Conservation (phyloP, 768 basidiomycete genomes). For the Mycena vulgaris region DNA sequence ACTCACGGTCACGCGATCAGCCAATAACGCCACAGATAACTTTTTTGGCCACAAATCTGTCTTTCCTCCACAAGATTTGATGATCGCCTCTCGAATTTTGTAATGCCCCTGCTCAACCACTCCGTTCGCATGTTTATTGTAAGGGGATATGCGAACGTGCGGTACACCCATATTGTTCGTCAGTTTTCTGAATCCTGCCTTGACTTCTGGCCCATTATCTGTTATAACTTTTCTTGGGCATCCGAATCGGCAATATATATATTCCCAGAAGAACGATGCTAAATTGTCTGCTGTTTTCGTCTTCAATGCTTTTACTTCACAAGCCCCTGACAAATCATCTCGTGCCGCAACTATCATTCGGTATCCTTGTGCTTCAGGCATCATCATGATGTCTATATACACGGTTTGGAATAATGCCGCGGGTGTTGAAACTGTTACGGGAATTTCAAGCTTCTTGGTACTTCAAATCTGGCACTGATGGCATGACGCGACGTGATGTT, state of each 20-base stretch:
- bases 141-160: neutral
- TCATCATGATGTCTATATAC: neutral
- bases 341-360: neutral
- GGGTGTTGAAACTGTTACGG: neutral
- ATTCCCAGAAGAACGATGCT: neutral
- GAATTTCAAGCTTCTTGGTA: neutral
- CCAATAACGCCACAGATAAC: neutral
- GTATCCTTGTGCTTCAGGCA: neutral
- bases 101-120: conserved; percentile 1
- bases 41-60: neutral
- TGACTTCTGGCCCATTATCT: neutral
- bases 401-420: neutral
- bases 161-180: neutral
- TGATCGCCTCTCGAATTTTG: neutral
- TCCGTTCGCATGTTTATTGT: neutral
- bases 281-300: neutral
- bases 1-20: neutral
- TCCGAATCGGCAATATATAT: neutral
- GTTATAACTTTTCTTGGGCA: neutral
- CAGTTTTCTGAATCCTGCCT: neutral
- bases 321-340: neutral
- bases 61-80: neutral
- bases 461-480: neutral
- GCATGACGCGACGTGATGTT: neutral
- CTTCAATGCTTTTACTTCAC: neutral